These are phyloP conservation scores for Trichophyton simii DNA, from an alignment of 2,329 filamentous ascomycete genomes.

Conservation along the genomic window DNA sequence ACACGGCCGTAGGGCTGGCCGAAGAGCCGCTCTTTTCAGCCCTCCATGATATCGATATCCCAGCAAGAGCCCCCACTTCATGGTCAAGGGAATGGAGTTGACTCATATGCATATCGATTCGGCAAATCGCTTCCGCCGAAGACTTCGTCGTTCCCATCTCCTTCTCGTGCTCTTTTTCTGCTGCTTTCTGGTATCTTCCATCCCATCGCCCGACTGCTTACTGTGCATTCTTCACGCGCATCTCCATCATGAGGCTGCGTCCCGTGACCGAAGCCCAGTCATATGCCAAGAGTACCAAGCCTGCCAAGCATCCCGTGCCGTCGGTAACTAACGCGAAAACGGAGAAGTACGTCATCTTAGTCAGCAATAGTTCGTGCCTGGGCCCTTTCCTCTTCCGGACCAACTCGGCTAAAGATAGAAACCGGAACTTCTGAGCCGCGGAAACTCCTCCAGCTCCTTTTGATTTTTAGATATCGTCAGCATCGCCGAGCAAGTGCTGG, in stretches of 20 bases:
- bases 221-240: neutral
- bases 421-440: neutral
- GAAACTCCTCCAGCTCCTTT: neutral
- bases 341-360: neutral
- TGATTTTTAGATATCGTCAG: neutral
- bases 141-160: neutral
- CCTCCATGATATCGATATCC: neutral
- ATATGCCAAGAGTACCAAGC: neutral
- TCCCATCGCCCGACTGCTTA: neutral
- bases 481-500: neutral
- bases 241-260: neutral
- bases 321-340: neutral
- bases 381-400: neutral
- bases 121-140: neutral
- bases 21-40: constrained; percentile 1
- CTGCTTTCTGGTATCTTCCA: neutral
- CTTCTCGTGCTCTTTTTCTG: neutral
- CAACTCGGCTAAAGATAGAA: neutral
- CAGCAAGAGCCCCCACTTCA: too few species aligned
- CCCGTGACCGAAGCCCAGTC: neutral
- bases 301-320: neutral
- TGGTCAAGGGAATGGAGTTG: too few species aligned
- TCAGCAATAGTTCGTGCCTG: neutral
- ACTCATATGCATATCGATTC: too few species aligned
- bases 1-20: neutral